Conservation (phyloP, 768 basidiomycete species). For the Fibroporia radiculosa region DNA sequence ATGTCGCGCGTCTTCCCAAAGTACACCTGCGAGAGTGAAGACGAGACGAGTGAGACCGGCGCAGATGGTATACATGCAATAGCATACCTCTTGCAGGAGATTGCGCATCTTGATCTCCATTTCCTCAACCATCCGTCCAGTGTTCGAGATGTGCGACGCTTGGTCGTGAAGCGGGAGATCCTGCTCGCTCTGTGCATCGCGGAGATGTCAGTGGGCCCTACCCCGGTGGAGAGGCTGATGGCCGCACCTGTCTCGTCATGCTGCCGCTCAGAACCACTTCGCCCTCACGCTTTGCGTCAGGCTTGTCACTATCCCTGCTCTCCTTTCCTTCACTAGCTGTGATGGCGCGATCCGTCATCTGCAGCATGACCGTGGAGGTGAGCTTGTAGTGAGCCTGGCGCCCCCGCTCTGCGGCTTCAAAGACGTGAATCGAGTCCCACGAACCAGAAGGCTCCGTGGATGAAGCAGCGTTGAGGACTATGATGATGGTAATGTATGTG, state of each 20-base stretch:
- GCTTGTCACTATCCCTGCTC: conserved; percentile 27
- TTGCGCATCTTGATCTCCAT: conserved; percentile 99
- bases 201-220: conserved; percentile 11
- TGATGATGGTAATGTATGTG: neutral
- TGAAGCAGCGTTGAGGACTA: conserved; percentile 54
- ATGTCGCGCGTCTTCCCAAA: conserved; percentile 97
- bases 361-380: conserved; percentile 95
- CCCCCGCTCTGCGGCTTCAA: conserved; percentile 88
- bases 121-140: conserved; percentile 95
- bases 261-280: conserved; percentile 86
- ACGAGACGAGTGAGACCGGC: neutral
- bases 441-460: conserved; percentile 67
- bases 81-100: conserved; percentile 71
- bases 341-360: conserved; percentile 52
- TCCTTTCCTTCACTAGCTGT: conserved; percentile 9
- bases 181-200: conserved; percentile 58
- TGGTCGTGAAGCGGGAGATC: conserved; percentile 77
- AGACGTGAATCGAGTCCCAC: conserved; percentile 99
- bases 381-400: conserved; percentile 94
- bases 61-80: neutral
- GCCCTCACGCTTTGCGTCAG: conserved; percentile 54
- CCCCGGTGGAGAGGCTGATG: neutral
- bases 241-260: conserved; percentile 88
- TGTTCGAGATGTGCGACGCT: conserved; percentile 85
- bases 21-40: conserved; percentile 52